Evolutionary conservation across 768 basidiomycete genomes (phyloP).

Genomic region (Psilocybe cubensis): DNA sequence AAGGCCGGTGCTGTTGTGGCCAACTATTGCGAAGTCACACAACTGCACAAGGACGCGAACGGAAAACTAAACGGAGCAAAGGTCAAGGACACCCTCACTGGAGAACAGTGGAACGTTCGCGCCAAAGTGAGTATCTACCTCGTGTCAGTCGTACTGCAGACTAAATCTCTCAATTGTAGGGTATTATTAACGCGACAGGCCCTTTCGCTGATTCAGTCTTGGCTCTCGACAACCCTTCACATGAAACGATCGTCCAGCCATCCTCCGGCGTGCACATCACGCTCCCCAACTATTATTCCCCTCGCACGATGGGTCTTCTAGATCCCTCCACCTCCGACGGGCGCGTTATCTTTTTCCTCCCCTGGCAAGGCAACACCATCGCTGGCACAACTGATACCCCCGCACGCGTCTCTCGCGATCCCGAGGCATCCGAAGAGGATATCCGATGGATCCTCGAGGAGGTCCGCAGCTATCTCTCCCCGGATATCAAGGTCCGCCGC

Average conservation of each 20-base stretch:
- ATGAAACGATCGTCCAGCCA: constrained; percentile 88
- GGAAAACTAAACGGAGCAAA: constrained; percentile 76
- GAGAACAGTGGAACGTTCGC: constrained; percentile 79
- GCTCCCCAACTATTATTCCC: constrained; percentile 95
- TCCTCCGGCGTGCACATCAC: constrained; percentile 96
- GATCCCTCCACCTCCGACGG: constrained; percentile 97
- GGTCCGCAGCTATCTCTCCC: constrained; percentile 83
- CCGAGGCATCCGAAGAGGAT: constrained; percentile 88
- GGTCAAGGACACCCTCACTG: constrained; percentile 82
- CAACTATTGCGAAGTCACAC: constrained; percentile 89
- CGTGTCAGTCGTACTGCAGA: not conserved
- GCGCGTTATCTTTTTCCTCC: constrained; percentile 98
- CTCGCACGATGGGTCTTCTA: constrained; percentile 91
- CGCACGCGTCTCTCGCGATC: constrained; percentile 70
- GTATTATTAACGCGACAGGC: constrained; percentile 96
- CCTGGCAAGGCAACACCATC: constrained; percentile 98
- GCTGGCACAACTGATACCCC: constrained; percentile 96
- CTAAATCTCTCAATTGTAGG: constrained; percentile 40
- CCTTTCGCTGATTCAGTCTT: constrained; percentile 90
- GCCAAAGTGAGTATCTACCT: constrained; percentile 58
- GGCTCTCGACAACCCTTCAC: constrained; percentile 73
- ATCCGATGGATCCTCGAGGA: constrained; percentile 97
- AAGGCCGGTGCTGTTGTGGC: constrained; percentile 86
- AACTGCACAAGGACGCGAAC: constrained; percentile 66
- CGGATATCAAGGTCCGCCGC: constrained; percentile 92